phyloP scores from a whole-genome alignment of 108 stramenopile genomes.

The Cyclotella atomus region DNA sequence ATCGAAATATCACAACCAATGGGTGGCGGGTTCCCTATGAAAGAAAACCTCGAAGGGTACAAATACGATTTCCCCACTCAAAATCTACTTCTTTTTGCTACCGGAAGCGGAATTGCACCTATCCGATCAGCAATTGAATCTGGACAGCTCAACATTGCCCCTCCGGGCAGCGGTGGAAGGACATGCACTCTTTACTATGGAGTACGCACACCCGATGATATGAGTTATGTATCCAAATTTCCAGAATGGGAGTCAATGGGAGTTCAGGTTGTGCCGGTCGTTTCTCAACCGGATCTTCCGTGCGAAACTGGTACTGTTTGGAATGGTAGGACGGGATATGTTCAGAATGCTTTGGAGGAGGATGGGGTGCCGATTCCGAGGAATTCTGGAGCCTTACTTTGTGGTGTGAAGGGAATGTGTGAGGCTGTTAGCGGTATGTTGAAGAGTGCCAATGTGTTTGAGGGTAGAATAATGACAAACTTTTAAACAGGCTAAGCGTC shows the following conservation, averaged over 20 bases:
- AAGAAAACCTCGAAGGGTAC: constrained; percentile 82
- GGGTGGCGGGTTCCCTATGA: constrained; percentile 87
- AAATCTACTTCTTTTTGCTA: constrained; percentile 85
- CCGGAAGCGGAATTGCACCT: constrained; percentile 91
- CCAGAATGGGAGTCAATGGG: constrained; percentile 81
- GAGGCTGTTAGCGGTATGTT: constrained; percentile 86
- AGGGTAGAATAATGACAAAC: constrained; percentile 88
- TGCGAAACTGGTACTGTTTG: constrained; percentile 50
- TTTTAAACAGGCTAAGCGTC: no score
- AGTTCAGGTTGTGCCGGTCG: constrained; percentile 86
- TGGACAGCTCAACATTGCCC: constrained; percentile 60
- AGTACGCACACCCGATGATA: constrained; percentile 70
- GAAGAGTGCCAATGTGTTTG: constrained; percentile 85
- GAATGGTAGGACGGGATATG: constrained; percentile 86
- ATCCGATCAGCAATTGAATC: constrained; percentile 93
- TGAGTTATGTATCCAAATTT: constrained; percentile 84
- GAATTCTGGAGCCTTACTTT: constrained; percentile 79
- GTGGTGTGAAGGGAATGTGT: constrained; percentile 89
- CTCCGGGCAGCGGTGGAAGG: constrained; percentile 58
- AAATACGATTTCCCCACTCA: constrained; percentile 94
- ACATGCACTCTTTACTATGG: constrained; percentile 87
- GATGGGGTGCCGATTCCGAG: constrained; percentile 89
- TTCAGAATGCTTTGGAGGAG: constrained; percentile 90
- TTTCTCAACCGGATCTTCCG: constrained; percentile 59
- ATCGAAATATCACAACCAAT: constrained; percentile 85